phyloP scores from a whole-genome alignment of 2,329 filamentous ascomycete genomes.

The Botryotinia calthae region DNA sequence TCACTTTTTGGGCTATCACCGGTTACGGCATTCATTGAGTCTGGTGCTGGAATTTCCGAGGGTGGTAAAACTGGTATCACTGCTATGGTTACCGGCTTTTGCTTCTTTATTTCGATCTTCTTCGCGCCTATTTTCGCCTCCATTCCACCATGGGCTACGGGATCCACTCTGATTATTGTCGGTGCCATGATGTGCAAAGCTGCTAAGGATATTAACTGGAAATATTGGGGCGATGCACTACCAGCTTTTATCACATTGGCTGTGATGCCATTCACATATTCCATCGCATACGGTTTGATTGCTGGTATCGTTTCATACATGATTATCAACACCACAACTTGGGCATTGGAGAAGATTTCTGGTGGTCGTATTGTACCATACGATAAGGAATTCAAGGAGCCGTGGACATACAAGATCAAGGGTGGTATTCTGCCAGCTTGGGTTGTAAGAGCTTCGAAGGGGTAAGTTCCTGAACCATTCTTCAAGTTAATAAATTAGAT shows the following conservation, averaged over 20 bases:
- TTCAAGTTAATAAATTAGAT: background rate
- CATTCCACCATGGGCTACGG: conserved; percentile 86
- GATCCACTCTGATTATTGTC: conserved; percentile 79
- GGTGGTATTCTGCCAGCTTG: conserved; percentile 75
- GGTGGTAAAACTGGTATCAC: conserved; percentile 87
- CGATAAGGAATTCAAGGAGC: conserved; percentile 74
- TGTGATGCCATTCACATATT: conserved; percentile 88
- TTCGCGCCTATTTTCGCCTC: conserved; percentile 89
- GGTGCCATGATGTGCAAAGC: conserved; percentile 80
- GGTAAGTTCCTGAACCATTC: background rate
- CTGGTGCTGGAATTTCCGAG: conserved; percentile 85
- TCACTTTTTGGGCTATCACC: conserved; percentile 75
- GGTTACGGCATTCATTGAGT: conserved; percentile 84
- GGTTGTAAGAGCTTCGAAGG: conserved; percentile 52
- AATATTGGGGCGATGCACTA: conserved; percentile 77
- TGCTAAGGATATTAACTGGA: conserved; percentile 83
- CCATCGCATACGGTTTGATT: conserved; percentile 82
- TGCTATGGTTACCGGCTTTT: conserved; percentile 72
- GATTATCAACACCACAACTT: conserved; percentile 70
- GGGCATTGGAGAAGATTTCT: conserved; percentile 63
- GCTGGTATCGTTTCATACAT: conserved; percentile 74
- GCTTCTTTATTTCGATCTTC: conserved; percentile 84
- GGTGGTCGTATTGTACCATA: conserved; percentile 69
- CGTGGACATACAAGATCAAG: conserved; percentile 74
- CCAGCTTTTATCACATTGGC: conserved; percentile 82